phyloP scores from a whole-genome alignment of 192 early-diverging fungal species.

The Coemansia asiatica region DNA sequence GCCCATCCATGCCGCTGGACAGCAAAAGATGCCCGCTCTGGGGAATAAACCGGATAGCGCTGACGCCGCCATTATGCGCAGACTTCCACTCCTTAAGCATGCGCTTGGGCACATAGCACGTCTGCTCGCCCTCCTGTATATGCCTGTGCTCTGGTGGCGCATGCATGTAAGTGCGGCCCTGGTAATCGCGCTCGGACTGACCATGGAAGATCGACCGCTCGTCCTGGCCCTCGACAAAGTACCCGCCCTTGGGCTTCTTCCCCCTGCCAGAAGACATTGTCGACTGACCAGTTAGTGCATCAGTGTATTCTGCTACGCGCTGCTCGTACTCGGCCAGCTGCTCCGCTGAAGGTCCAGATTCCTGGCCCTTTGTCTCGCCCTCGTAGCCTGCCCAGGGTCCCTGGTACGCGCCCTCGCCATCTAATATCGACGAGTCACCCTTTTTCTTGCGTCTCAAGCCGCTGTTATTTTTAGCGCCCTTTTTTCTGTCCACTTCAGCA shows the following conservation, averaged over 20 bases:
- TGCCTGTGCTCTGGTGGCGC: constrained; percentile 88
- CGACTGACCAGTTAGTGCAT: neutral
- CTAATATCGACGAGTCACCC: constrained; percentile 72
- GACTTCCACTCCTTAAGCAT: constrained; percentile 83
- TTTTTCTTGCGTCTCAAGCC: constrained; percentile 63
- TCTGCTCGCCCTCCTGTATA: constrained; percentile 58
- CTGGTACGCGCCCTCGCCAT: constrained; percentile 74
- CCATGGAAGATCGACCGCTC: constrained; percentile 91
- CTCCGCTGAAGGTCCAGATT: constrained; percentile 60
- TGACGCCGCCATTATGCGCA: constrained; percentile 92
- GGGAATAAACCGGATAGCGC: constrained; percentile 89
- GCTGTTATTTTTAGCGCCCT: constrained; percentile 47
- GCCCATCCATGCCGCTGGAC: constrained; percentile 89
- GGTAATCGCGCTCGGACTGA: constrained; percentile 81
- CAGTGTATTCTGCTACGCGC: constrained; percentile 13
- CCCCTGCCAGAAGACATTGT: neutral
- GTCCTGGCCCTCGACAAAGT: constrained; percentile 48
- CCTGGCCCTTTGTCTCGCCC: constrained; percentile 69
- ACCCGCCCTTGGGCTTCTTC: constrained; percentile 42
- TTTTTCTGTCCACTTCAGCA: constrained; percentile 46
- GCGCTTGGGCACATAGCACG: constrained; percentile 84
- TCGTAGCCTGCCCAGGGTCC: constrained; percentile 97
- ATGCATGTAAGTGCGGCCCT: constrained; percentile 95
- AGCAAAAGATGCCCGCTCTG: constrained; percentile 86
- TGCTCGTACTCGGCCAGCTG: constrained; percentile 46